phyloP scores from a whole-genome alignment of 345 rosid genomes.

The Salix caprea region DNA sequence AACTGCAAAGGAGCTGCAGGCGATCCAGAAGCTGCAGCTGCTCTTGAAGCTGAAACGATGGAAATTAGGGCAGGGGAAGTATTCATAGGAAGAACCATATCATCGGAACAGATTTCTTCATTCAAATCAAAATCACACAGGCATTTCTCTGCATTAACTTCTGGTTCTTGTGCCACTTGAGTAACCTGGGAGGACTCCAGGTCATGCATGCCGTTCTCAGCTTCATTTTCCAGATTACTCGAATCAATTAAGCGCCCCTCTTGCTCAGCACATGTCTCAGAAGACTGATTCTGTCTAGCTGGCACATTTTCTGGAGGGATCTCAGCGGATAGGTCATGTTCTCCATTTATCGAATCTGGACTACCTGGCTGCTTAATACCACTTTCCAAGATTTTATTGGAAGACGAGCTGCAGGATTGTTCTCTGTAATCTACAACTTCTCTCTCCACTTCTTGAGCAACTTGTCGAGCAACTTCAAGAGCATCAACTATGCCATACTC shows the following conservation, averaged over 20 bases:
- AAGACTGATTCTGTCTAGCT: conserved; percentile 37
- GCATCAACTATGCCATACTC: conserved; percentile 90
- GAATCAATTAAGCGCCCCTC: conserved; percentile 29
- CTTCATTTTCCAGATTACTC: conserved; percentile 30
- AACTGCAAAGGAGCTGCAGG: conserved; percentile 62
- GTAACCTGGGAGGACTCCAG: conserved; percentile 55
- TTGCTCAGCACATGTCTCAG: conserved; percentile 34
- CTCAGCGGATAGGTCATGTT: conserved; percentile 21
- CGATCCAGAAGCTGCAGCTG: conserved; percentile 47
- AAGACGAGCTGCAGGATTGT: conserved; percentile 54
- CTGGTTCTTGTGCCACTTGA: conserved; percentile 51
- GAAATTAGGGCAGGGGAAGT: conserved; percentile 44
- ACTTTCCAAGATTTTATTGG: conserved; percentile 47
- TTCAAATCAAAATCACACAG: conserved; percentile 74
- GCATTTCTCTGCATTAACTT: conserved; percentile 47
- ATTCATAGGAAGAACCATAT: conserved; percentile 47
- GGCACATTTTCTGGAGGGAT: conserved; percentile 38
- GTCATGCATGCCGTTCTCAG: conserved; percentile 40
- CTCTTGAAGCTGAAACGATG: conserved; percentile 58
- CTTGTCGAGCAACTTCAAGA: conserved; percentile 80
- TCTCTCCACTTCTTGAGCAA: conserved; percentile 90
- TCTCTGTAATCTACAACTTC: conserved; percentile 65
- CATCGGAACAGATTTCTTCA: conserved; percentile 73
- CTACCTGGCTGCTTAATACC: conserved; percentile 40
- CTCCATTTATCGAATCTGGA: conserved; percentile 43